Conservation (phyloP, 2,329 filamentous ascomycete species). For the Cladosporium sp. region DNA sequence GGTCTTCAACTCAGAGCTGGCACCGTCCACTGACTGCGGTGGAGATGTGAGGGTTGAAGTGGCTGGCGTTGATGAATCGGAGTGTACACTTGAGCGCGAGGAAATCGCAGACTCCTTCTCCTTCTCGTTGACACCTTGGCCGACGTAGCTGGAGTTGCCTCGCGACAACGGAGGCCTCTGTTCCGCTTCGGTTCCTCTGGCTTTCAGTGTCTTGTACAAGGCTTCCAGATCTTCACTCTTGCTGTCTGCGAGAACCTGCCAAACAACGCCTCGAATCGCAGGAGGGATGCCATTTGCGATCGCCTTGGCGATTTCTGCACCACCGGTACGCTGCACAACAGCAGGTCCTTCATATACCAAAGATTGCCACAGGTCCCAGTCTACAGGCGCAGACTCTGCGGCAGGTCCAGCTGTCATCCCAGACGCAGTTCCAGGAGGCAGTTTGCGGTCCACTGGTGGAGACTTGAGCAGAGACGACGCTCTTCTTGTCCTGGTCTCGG, state of each 20-base stretch:
- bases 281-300: constrained; percentile 92
- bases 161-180: constrained; percentile 14
- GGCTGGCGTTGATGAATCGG: constrained; percentile 63
- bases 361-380: constrained; percentile 97
- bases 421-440: constrained; percentile 81
- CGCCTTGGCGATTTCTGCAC: constrained; percentile 83
- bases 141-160: constrained; percentile 8
- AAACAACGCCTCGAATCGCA: constrained; percentile 95
- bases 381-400: constrained; percentile 70
- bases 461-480: constrained; percentile 43
- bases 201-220: constrained; percentile 78
- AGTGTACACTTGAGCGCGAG: constrained; percentile 80
- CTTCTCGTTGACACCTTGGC: constrained; percentile 44
- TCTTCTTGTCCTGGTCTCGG: constrained; percentile 28
- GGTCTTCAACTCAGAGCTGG: constrained; percentile 55
- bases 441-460: constrained; percentile 60
- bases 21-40: constrained; percentile 25
- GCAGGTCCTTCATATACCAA: constrained; percentile 92
- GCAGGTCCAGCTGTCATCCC: constrained; percentile 75
- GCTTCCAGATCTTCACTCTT: constrained; percentile 86
- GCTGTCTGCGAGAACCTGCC: constrained; percentile 95
- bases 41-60: constrained; percentile 42
- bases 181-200: constrained; percentile 77
- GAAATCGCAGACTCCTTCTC: constrained; percentile 68
- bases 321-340: constrained; percentile 79